Conservation (phyloP, 768 basidiomycete genomes). For the Naganishia onofrii region DNA sequence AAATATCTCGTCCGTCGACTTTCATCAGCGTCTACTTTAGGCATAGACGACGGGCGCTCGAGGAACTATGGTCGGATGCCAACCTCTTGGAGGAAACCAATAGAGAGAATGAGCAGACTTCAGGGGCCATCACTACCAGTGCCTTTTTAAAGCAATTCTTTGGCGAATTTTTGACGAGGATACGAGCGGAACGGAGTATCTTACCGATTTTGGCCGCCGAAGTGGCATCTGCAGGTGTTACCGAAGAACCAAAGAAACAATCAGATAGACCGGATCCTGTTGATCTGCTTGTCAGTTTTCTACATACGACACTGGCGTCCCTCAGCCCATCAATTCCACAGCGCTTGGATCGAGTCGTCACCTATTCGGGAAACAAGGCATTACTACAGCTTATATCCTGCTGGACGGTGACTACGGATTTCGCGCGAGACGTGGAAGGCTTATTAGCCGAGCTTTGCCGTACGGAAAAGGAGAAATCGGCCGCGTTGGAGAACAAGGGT, state of each 20-base stretch:
- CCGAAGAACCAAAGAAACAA: not conserved
- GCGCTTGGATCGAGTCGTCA: constrained; percentile 68
- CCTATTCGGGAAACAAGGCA: constrained; percentile 63
- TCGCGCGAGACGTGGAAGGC: constrained; percentile 69
- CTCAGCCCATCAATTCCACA: constrained; percentile 79
- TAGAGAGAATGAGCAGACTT: not conserved
- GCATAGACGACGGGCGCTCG: not conserved
- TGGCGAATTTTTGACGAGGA: constrained; percentile 62
- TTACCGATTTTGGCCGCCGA: constrained; percentile 54
- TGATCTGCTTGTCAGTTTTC: constrained; percentile 71
- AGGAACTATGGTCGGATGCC: constrained; percentile 4
- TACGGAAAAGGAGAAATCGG: constrained; percentile 5
- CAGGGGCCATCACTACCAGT: not conserved
- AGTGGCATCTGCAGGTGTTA: constrained; percentile 38
- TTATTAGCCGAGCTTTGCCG: constrained; percentile 55
- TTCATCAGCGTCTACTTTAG: constrained; percentile 21
- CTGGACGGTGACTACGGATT: constrained; percentile 76
- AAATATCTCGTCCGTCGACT: constrained; percentile 9
- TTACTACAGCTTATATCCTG: constrained; percentile 69
- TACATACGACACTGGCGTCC: constrained; percentile 73
- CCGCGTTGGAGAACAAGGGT: not conserved
- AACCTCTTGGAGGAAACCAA: not conserved
- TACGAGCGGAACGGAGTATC: constrained; percentile 75
- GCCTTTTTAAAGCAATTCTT: constrained; percentile 76
- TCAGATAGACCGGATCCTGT: constrained; percentile 57